Evolutionary conservation across 768 basidiomycete species (phyloP).

Genomic region (Zangia roseola): DNA sequence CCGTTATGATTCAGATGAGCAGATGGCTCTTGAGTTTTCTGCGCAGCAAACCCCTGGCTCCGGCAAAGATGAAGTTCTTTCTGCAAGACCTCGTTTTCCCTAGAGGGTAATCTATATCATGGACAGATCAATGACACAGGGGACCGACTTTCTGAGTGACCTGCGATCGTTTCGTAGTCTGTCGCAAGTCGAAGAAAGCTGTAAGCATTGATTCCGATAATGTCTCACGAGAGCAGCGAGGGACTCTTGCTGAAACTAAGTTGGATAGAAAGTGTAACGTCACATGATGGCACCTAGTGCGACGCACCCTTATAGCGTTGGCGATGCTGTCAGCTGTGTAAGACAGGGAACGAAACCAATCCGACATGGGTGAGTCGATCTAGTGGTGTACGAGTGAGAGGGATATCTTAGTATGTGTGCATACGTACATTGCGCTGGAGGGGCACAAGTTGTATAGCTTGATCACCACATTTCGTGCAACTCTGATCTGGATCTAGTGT

Average conservation of each 20-base stretch:
- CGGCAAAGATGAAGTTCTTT: conserved; percentile 51
- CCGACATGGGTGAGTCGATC: conserved; percentile 81
- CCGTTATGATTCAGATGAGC: conserved; percentile 52
- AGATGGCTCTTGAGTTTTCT: conserved; percentile 34
- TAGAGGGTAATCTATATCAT: conserved; percentile 24
- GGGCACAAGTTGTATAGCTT: conserved; percentile 65
- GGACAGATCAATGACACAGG: conserved; percentile 3
- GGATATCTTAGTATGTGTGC: conserved; percentile 16
- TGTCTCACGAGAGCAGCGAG: conserved; percentile 66
- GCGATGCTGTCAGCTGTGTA: conserved; percentile 61
- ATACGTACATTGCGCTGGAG: conserved; percentile 67
- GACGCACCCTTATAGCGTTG: conserved; percentile 60
- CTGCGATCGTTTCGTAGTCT: conserved; percentile 39
- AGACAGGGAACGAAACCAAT: conserved; percentile 74
- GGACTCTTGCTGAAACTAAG: conserved; percentile 77
- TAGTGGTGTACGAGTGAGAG: conserved; percentile 29
- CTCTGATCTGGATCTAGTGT: conserved; percentile 65
- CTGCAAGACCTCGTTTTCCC: conserved; percentile 48
- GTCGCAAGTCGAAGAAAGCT: conserved; percentile 36
- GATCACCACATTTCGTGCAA: conserved; percentile 66
- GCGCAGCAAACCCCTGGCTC: conserved; percentile 28
- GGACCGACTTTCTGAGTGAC: conserved; percentile 52
- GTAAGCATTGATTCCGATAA: conserved; percentile 56
- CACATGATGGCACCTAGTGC: no score
- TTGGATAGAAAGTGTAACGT: not conserved